Evolutionary conservation across 2,329 filamentous ascomycete species (phyloP).

Genomic region (Capronia epimyces): DNA sequence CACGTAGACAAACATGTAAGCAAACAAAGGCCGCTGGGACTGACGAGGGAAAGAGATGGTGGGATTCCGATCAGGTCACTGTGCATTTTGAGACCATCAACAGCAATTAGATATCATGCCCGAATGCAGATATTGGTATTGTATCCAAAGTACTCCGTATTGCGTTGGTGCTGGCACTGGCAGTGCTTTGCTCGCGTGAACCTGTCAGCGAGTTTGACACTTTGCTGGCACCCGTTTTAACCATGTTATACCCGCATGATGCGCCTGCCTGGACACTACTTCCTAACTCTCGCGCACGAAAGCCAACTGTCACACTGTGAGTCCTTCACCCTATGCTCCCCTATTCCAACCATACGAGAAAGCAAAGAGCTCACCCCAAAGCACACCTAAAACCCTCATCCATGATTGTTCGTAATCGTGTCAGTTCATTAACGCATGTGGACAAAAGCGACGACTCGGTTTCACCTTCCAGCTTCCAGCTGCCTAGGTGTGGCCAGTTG

Average conservation of each 20-base stretch:
- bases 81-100: no score
- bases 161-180: no score
- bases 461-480: slow-evolving; percentile 24
- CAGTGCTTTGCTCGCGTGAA: not conserved
- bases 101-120: slow-evolving; percentile 1
- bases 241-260: not conserved
- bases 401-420: slow-evolving; percentile 15
- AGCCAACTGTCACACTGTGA: no score
- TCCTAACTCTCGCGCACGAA: no score
- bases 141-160: not conserved
- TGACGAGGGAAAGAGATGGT: no score
- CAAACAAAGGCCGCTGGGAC: no score
- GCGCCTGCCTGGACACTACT: no score
- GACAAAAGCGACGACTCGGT: not conserved
- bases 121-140: slow-evolving; percentile 2
- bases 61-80: no score
- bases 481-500: slow-evolving; percentile 24
- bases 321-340: not conserved
- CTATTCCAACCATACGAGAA: not conserved
- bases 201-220: not conserved
- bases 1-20: no score
- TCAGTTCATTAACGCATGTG: slow-evolving; percentile 19
- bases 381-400: slow-evolving; percentile 1
- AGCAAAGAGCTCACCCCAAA: not conserved
- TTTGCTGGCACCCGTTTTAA: not conserved